phyloP scores from a whole-genome alignment of 768 basidiomycete genomes.

The Suillus tomentosus region DNA sequence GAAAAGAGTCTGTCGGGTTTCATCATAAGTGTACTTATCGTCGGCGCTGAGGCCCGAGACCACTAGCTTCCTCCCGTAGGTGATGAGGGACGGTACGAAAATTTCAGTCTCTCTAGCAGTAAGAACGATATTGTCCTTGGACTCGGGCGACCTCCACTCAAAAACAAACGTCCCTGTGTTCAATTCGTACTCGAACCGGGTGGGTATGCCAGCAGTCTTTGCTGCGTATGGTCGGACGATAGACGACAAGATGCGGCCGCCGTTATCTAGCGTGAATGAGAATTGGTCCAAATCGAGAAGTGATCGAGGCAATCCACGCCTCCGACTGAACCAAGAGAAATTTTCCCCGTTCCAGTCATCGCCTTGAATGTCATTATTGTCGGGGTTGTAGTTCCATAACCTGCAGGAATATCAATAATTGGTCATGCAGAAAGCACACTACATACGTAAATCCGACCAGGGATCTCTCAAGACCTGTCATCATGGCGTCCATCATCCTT shows the following conservation, averaged over 20 bases:
- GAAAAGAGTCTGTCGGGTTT: slow-evolving; percentile 72
- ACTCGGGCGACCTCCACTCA: slow-evolving; percentile 54
- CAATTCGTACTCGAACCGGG: slow-evolving; percentile 75
- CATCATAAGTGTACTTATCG: slow-evolving; percentile 62
- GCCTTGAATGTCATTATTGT: slow-evolving; percentile 75
- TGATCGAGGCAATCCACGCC: slow-evolving; percentile 56
- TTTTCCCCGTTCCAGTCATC: slow-evolving; percentile 97
- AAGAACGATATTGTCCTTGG: slow-evolving; percentile 24
- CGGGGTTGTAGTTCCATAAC: slow-evolving; percentile 93
- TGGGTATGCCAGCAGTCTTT: slow-evolving; percentile 85
- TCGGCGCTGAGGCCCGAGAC: slow-evolving; percentile 55
- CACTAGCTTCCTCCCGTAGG: slow-evolving; percentile 55
- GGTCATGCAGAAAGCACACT: not conserved
- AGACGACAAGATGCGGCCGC: slow-evolving; percentile 73
- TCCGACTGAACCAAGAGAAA: slow-evolving; percentile 89
- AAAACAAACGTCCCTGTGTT: slow-evolving; percentile 67
- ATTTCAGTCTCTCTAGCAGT: slow-evolving; percentile 77
- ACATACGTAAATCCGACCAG: slow-evolving; percentile 86
- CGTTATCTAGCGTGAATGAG: slow-evolving; percentile 76
- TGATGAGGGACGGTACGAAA: slow-evolving; percentile 68
- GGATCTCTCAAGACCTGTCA: slow-evolving; percentile 76
- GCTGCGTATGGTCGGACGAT: slow-evolving; percentile 91
- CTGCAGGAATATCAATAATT: slow-evolving; percentile 39
- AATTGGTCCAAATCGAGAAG: slow-evolving; percentile 60
- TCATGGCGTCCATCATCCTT: slow-evolving; percentile 93